phyloP scores from a whole-genome alignment of 805 yeast species.

The Barnettozyma californica region DNA sequence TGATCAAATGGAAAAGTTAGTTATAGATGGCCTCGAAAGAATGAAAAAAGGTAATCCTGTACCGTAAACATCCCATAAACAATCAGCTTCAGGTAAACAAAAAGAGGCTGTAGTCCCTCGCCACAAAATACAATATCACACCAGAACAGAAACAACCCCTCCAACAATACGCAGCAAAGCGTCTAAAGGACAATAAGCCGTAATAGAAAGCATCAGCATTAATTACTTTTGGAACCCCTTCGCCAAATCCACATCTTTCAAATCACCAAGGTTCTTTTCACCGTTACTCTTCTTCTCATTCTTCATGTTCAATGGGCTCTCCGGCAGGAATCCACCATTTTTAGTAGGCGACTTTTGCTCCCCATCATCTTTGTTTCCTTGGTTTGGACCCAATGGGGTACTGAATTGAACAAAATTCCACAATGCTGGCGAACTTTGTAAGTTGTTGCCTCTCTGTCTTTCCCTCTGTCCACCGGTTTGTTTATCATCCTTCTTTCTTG shows the following conservation, averaged over 20 bases:
- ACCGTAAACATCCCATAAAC: background rate
- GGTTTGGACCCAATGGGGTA: conserved; percentile 31
- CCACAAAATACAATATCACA: background rate
- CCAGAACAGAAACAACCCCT: background rate
- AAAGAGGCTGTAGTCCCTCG: background rate
- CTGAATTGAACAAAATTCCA: conserved; percentile 88
- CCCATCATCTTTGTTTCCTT: conserved; percentile 11
- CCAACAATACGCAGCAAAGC: background rate
- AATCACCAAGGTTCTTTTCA: conserved; percentile 31
- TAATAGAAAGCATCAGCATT: background rate
- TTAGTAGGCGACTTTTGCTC: conserved; percentile 17
- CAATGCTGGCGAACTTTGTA: conserved; percentile 71
- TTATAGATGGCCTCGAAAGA: background rate
- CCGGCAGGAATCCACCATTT: conserved; percentile 15
- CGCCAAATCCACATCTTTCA: conserved; percentile 42
- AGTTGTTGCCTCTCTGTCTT: conserved; percentile 16
- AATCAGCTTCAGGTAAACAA: background rate
- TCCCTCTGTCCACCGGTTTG: conserved; percentile 5
- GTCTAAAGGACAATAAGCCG: background rate
- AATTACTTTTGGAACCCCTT: conserved; percentile 37
- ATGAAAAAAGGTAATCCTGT: background rate
- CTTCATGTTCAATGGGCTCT: conserved; percentile 21
- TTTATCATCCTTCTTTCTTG: conserved; percentile 15
- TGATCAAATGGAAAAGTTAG: background rate
- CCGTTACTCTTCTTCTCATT: conserved; percentile 7